Conservation (phyloP, 371 early-diverging fungal genomes). For the Mucor mucedo region DNA sequence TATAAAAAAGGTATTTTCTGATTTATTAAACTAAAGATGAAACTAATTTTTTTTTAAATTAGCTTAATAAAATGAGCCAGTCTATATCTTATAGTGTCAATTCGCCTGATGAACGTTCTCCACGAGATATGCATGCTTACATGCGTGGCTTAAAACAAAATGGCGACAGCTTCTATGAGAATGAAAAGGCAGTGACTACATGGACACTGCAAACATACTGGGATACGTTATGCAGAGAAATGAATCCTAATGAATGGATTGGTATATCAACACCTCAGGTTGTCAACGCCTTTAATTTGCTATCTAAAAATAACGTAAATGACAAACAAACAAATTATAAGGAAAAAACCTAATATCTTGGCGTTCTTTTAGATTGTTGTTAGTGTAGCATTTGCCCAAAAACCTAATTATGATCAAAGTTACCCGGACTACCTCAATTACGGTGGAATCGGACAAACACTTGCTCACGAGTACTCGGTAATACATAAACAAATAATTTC, state of each 20-base stretch:
- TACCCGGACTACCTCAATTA: constrained; percentile 64
- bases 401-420: constrained; percentile 51
- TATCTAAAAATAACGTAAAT: constrained; percentile 32
- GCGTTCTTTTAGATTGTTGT: constrained; percentile 52
- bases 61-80: constrained; percentile 34
- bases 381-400: constrained; percentile 64
- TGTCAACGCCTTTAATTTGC: constrained; percentile 51
- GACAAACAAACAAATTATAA: background rate
- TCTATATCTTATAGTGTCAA: constrained; percentile 53
- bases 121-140: constrained; percentile 45
- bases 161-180: constrained; percentile 52
- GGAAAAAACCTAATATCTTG: constrained; percentile 28
- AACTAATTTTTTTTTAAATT: background rate
- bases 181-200: constrained; percentile 33
- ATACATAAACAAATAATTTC: background rate
- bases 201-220: constrained; percentile 39
- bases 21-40: too few relatives aligned
- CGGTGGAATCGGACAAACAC: constrained; percentile 65
- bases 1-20: constrained; percentile 48
- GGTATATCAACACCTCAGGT: constrained; percentile 49
- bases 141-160: constrained; percentile 40
- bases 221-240: constrained; percentile 40
- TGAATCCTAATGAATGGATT: constrained; percentile 54
- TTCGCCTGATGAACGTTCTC: constrained; percentile 54
- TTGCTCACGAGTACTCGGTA: constrained; percentile 70